A percentile compares a stretch with the other conserved stretches of the same genome.
phyloP scores from a whole-genome alignment of 2,329 filamentous ascomycete genomes.

The Aspergillus brasiliensis region DNA sequence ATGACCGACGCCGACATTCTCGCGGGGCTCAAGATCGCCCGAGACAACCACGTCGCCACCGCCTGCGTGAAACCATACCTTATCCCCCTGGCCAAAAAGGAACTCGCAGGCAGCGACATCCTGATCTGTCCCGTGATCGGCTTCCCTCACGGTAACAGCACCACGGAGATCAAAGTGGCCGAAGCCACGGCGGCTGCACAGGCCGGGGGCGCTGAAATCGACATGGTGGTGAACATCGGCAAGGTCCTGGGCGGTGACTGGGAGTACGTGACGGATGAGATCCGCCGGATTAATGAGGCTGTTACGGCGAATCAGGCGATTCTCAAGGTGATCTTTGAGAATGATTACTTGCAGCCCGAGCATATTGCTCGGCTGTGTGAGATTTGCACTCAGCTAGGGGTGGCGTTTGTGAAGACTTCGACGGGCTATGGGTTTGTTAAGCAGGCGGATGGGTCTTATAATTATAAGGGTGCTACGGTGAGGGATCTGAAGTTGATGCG shows the following conservation, averaged over 20 bases:
- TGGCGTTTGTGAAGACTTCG: constrained; percentile 63
- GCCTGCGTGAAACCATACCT: constrained; percentile 63
- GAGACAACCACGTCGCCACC: constrained; percentile 54
- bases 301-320: constrained; percentile 49
- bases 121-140: constrained; percentile 61
- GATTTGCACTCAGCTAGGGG: constrained; percentile 55
- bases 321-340: constrained; percentile 66
- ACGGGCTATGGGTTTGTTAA: constrained; percentile 65
- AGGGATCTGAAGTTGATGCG: constrained; percentile 58
- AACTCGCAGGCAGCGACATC: constrained; percentile 55
- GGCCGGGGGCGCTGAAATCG: constrained; percentile 57
- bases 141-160: constrained; percentile 62
- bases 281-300: constrained; percentile 52
- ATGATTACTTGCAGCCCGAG: constrained; percentile 55
- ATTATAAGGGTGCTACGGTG: constrained; percentile 57
- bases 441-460: constrained; percentile 53
- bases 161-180: constrained; percentile 55
- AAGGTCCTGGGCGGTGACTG: constrained; percentile 60
- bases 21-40: constrained; percentile 52
- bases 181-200: constrained; percentile 54
- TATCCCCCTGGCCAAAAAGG: constrained; percentile 51
- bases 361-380: constrained; percentile 57
- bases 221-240: constrained; percentile 63
- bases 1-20: constrained; percentile 60
- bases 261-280: constrained; percentile 58